phyloP scores from a whole-genome alignment of 352 stramenopile species.

The Globisporangium spiculum region DNA sequence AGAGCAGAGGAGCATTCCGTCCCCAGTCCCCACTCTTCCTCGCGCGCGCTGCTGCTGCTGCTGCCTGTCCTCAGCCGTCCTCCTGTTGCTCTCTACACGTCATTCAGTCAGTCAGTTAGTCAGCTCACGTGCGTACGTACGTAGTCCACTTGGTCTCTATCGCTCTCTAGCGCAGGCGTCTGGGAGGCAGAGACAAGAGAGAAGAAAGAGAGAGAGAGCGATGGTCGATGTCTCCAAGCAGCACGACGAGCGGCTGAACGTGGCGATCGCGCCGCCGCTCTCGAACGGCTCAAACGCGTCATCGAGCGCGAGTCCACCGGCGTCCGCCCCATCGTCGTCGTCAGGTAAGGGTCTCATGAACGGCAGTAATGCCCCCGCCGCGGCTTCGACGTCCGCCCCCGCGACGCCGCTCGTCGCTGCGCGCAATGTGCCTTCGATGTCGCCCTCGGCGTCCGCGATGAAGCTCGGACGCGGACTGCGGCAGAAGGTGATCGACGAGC shows the following conservation, averaged over 20 bases:
- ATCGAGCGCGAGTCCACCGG: not conserved
- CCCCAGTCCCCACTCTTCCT: not conserved
- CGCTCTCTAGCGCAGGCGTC: not conserved
- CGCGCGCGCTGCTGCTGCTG: not conserved
- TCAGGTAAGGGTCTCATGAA: not conserved
- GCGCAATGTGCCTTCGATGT: constrained; percentile 11
- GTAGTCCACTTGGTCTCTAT: not conserved
- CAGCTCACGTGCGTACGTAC: not conserved
- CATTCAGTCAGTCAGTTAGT: not conserved
- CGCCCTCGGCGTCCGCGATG: constrained; percentile 10
- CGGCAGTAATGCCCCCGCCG: not conserved
- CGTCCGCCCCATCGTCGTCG: not conserved
- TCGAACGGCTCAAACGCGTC: constrained; percentile 1
- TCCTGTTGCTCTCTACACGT: not conserved
- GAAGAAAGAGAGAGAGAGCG: not conserved
- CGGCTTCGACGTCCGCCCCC: not conserved
- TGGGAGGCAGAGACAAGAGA: not conserved
- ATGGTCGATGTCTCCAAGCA: constrained; percentile 8
- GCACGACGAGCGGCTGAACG: not conserved
- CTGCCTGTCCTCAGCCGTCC: not conserved
- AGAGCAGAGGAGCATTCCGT: not conserved
- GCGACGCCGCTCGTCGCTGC: constrained; percentile 4
- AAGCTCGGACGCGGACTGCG: constrained; percentile 31
- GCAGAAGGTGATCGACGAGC: constrained; percentile 62
- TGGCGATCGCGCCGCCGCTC: not conserved